Evolutionary conservation across 441 rosid genomes (phyloP).

Genomic region (Brassica balearica): DNA sequence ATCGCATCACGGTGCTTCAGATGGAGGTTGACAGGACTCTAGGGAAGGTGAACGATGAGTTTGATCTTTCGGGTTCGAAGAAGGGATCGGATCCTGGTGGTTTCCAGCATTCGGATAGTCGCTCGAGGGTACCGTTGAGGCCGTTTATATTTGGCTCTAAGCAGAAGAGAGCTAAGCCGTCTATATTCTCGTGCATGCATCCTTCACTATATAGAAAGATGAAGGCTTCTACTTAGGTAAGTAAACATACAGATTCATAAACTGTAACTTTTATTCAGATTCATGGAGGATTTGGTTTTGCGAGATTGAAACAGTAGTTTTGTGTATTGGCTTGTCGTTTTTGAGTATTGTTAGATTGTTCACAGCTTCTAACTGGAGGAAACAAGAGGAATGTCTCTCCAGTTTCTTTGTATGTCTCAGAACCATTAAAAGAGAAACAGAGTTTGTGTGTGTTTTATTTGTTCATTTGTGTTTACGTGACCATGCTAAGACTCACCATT

Average conservation of each 20-base stretch:
- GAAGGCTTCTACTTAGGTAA: conserved; percentile 49
- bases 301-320: conserved; percentile 39
- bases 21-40: conserved; percentile 69
- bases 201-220: conserved; percentile 74
- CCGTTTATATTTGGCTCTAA: conserved; percentile 91
- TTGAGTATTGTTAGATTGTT: conserved; percentile 39
- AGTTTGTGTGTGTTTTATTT: conserved; percentile 13
- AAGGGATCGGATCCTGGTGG: conserved; percentile 32
- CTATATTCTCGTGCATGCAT: conserved; percentile 71
- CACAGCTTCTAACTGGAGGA: conserved; percentile 40
- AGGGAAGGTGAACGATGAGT: conserved; percentile 65
- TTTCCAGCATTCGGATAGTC: conserved; percentile 55
- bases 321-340: conserved; percentile 31
- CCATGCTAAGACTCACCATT: conserved; percentile 5
- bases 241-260: conserved; percentile 18
- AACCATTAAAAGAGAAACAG: conserved; percentile 37
- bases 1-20: conserved; percentile 71
- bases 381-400: conserved; percentile 35
- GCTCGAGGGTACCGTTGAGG: conserved; percentile 74
- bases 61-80: conserved; percentile 60
- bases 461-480: conserved; percentile 8
- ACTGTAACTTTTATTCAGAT: conserved; percentile 35
- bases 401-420: conserved; percentile 26
- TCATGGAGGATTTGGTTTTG: conserved; percentile 29
- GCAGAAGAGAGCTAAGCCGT: conserved; percentile 67